Evolutionary conservation across 1,139 yeast genomes (phyloP).

Genomic region (Taphrina confusa): DNA sequence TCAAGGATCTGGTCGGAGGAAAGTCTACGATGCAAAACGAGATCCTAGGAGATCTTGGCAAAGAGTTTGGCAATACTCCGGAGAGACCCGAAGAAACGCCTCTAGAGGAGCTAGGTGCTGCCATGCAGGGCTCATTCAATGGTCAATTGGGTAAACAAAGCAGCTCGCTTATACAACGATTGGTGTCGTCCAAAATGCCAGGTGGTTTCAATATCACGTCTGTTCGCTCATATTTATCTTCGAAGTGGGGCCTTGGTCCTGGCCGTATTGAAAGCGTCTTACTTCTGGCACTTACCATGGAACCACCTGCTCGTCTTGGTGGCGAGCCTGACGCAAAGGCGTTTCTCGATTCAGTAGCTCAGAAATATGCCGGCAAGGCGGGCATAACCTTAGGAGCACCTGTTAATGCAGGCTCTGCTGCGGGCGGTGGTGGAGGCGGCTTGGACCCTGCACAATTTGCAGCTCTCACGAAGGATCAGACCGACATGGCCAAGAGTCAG

Average conservation of each 20-base stretch:
- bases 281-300: conserved; percentile 78
- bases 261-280: conserved; percentile 94
- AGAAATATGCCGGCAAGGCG: conserved; percentile 78
- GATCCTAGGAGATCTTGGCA: conserved; percentile 95
- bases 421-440: conserved; percentile 73
- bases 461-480: conserved; percentile 87
- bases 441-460: conserved; percentile 96
- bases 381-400: conserved; percentile 78
- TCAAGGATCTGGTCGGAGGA: conserved; percentile 96
- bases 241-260: conserved; percentile 85
- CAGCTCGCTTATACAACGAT: conserved; percentile 79
- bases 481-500: conserved; percentile 88
- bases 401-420: conserved; percentile 55
- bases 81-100: conserved; percentile 99
- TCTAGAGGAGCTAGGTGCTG: conserved; percentile 89
- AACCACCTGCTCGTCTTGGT: conserved; percentile 86
- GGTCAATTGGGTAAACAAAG: conserved; percentile 95
- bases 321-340: conserved; percentile 87
- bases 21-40: conserved; percentile 98
- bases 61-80: conserved; percentile 96
- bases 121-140: conserved; percentile 82
- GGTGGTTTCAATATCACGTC: conserved; percentile 94
- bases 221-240: conserved; percentile 86
- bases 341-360: conserved; percentile 77
- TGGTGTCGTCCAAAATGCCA: conserved; percentile 96